Conservation (phyloP, 371 early-diverging fungal genomes). For the Amoeboaphelidium protococcarum region DNA sequence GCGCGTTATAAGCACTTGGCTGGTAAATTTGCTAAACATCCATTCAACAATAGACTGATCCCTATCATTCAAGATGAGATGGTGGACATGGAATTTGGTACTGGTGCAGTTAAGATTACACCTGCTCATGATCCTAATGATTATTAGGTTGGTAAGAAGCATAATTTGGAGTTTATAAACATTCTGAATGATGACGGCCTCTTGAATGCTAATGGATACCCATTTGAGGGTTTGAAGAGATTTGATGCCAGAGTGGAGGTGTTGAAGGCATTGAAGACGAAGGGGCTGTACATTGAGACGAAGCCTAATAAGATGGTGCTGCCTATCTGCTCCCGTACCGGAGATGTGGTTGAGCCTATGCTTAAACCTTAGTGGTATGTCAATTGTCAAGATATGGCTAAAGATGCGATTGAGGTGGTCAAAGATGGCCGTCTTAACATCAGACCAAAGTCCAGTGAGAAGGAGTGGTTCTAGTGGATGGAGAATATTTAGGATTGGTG, state of each 20-base stretch:
- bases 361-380: constrained; percentile 99
- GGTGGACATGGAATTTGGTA: constrained; percentile 90
- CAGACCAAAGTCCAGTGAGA: constrained; percentile 62
- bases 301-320: constrained; percentile 77
- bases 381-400: constrained; percentile 73
- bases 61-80: constrained; percentile 67
- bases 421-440: constrained; percentile 62
- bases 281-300: constrained; percentile 63
- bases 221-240: constrained; percentile 63
- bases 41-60: constrained; percentile 69
- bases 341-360: constrained; percentile 94
- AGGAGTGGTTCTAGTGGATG: constrained; percentile 93
- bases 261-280: constrained; percentile 55
- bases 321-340: constrained; percentile 73
- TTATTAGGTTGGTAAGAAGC: constrained; percentile 88
- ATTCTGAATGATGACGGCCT: constrained; percentile 90
- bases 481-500: constrained; percentile 95
- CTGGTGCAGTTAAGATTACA: constrained; percentile 98
- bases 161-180: constrained; percentile 73
- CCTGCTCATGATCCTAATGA: constrained; percentile 98
- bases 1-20: constrained; percentile 62
- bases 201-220: constrained; percentile 56
- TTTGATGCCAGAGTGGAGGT: constrained; percentile 88
- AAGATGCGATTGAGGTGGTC: constrained; percentile 60
- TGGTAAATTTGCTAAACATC: constrained; percentile 83